Evolutionary conservation across 495 filamentous ascomycete genomes (phyloP), one percentile per base, ranked within the genome.

Genomic region (Talaromyces liani): DNA sequence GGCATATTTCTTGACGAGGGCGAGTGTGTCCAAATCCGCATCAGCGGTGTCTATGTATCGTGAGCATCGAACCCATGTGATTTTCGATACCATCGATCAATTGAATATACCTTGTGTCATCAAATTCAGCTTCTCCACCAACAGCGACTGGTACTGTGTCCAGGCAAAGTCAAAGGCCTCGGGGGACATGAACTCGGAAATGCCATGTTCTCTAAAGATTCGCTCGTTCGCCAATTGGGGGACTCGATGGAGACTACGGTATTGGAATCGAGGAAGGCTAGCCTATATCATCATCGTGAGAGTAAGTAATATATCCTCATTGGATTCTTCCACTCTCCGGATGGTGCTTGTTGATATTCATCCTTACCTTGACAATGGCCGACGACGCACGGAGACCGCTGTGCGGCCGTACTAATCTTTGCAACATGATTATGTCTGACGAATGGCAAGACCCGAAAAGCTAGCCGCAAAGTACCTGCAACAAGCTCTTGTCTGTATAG

Each of bases 61-160:
- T 45, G n/a, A 45, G 39, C 39, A 24, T 18, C 7, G n/a, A n/a
- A 14, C 59, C 14, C 60, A 2, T 22, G 18, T 20, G 6, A 18
- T 49, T 1, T 1, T 8, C 8, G 5, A 36, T 49, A 6, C 2
- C n/a, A 49, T 60, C 16, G 18, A 18, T 54, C 51, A 62, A 51
- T n/a, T 14, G 36, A 53, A 10, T n/a, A 53, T 47, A 31, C 92
- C 91, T 65, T 84, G 84, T 60, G 84, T 88, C 69, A 90, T 73
- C 59, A 72, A 67, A 73, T 95, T 94, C 68, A 98, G 82, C 70
- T 86, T 90, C 56, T 90, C 77, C 45, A 93, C 70, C 65, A 96
- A 74, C 58, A 86, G 73, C 27, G 75, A 68, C 77, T 94, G 91
- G 77, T 97, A 97, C 67, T 92, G 77, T 22, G 80, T 88, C 91